phyloP scores from a whole-genome alignment of 192 early-diverging fungal species.

The Rhizoclosmatium sp. region DNA sequence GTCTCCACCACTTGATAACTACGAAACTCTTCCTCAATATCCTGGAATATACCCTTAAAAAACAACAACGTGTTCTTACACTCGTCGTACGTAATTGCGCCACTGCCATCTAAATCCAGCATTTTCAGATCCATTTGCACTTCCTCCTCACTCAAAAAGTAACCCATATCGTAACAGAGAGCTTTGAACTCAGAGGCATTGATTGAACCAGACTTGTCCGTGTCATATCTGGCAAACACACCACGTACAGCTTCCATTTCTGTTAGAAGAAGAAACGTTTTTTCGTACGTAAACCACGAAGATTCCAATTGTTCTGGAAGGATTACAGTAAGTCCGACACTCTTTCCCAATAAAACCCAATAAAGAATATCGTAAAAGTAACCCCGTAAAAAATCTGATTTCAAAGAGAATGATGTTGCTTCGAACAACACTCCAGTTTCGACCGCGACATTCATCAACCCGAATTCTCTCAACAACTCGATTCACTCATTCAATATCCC shows the following conservation, averaged over 20 bases:
- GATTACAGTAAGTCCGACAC: neutral
- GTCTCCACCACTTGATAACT: slow-evolving; percentile 53
- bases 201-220: slow-evolving; percentile 36
- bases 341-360: neutral
- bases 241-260: slow-evolving; percentile 4
- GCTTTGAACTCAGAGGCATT: slow-evolving; percentile 40
- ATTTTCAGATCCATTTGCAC: slow-evolving; percentile 44
- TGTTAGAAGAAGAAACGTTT: neutral
- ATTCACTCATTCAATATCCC: too few relatives aligned
- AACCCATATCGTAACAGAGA: slow-evolving; percentile 52
- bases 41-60: neutral
- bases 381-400: neutral
- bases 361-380: neutral
- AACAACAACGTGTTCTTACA: neutral
- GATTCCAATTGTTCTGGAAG: neutral
- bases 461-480: too few relatives aligned
- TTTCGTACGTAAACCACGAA: neutral
- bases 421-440: neutral
- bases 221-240: slow-evolving; percentile 41
- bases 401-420: neutral
- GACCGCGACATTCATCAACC: too few relatives aligned
- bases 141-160: slow-evolving; percentile 43
- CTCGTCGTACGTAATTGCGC: slow-evolving; percentile 27
- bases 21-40: neutral
- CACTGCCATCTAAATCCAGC: slow-evolving; percentile 31